phyloP scores from a whole-genome alignment of 164 flowering plant genomes.

The Vitis rupestris region DNA sequence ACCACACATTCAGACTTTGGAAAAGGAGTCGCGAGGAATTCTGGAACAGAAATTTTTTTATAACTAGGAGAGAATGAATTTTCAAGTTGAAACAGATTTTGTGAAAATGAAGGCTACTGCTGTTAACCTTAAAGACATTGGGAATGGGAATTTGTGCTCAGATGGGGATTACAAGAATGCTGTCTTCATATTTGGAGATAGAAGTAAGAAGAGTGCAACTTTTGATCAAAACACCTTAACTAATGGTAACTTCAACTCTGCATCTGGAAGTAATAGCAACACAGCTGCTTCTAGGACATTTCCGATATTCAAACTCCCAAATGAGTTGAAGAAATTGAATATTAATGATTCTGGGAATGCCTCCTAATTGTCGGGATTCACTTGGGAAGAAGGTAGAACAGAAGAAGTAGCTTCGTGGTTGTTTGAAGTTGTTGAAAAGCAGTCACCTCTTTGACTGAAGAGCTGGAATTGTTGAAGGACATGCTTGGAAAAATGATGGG shows the following conservation, averaged over 20 bases:
- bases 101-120: no score
- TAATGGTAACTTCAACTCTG: conserved; percentile 9
- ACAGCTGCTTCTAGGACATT: conserved; percentile 4
- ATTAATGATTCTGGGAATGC: conserved; percentile 18
- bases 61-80: no score
- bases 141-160: no score
- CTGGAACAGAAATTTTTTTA: no score
- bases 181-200: conserved; percentile 8
- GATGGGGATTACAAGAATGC: background rate
- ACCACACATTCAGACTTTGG: no score
- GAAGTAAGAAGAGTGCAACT: background rate
- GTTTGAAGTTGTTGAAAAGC: conserved; percentile 64
- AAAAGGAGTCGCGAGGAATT: no score
- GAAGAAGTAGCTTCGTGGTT: no score
- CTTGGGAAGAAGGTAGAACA: no score
- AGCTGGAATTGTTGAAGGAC: conserved; percentile 53
- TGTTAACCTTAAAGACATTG: no score
- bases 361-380: no score
- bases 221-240: conserved; percentile 1
- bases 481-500: conserved; percentile 33
- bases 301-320: conserved; percentile 19
- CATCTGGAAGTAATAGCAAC: conserved; percentile 15
- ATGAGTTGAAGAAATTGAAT: conserved; percentile 36
- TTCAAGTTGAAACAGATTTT: no score
- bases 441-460: conserved; percentile 50